Base-by-base conservation (phyloP, 2,329 filamentous ascomycete species). In the Cladophialophora carrionii region DNA sequence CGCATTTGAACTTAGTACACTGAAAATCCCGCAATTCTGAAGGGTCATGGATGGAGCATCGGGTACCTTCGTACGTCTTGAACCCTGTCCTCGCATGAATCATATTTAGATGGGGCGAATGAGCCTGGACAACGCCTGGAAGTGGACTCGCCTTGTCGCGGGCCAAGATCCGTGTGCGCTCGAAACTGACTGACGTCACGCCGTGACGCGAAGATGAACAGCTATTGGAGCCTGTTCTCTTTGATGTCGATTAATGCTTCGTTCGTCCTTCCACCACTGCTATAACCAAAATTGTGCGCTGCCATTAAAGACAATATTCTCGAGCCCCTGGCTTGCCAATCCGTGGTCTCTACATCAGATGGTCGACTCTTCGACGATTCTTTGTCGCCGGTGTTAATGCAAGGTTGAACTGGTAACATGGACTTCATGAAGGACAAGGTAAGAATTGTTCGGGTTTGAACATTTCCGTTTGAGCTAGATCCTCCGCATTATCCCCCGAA, bases 401-500 rank as follows among this genome's bases (percentile, higher is more conserved):
- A 34, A 7, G 3, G 12, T 17, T 54, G 46, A 60, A 37, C 14
- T 22, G n/a, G 12, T 48, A 37, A 12, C 26, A 68, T 68, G 66
- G 62, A 68, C 29, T 29, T 31, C 52, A 49, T 62, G 22, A 64
- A 64, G 43, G 59, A 62, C 22, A 68, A 64, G 57, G 66, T 66
- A 41, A 57, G 64, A 59, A 17, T 20, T 49, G n/a, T 43, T 20
- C 17, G 51, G 37, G 57, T 12, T 51, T n/a, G n/a, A n/a, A 8
- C 37, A 43, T 43, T n/a, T 43, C 17, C 32, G 10, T 9, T 46
- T 46, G 37, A 10, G 8, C 17, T 5, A 52, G 7, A 26, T 26
- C 20, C 24, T 4, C 48, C 20, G 22, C 20, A 2, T 26, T 17
- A 7, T 1, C 37, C 14, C n/a, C 17, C 10, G 37, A 17, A 7